Conservation (phyloP, 345 rosid species). For the Dovyalis caffra region DNA sequence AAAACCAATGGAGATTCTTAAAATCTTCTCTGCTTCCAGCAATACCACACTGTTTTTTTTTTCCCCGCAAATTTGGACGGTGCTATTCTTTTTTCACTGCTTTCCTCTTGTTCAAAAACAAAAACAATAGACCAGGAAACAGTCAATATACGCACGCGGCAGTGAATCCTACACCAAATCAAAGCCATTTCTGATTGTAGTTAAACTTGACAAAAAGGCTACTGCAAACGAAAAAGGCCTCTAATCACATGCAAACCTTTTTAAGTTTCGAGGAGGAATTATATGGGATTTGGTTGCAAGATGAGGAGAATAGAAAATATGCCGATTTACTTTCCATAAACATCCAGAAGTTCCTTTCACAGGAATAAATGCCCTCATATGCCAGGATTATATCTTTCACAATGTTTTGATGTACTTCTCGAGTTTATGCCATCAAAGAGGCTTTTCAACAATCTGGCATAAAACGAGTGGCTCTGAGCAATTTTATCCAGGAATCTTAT, state of each 20-base stretch:
- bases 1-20: too few relatives aligned
- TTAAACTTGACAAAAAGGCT: too few relatives aligned
- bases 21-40: not conserved
- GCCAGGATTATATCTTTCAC: not conserved
- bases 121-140: not conserved
- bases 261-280: not conserved
- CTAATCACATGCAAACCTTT: too few relatives aligned
- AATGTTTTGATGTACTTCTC: not conserved
- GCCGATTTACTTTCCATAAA: not conserved
- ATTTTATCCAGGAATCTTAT: not conserved
- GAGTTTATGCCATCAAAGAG: not conserved
- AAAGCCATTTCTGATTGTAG: too few relatives aligned
- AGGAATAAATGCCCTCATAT: not conserved
- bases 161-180: too few relatives aligned
- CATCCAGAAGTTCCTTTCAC: not conserved
- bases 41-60: not conserved
- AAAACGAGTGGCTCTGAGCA: constrained; percentile 1
- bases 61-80: not conserved
- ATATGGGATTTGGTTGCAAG: not conserved
- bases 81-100: not conserved
- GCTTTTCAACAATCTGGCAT: not conserved
- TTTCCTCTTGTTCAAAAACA: not conserved
- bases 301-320: not conserved
- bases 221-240: too few relatives aligned
- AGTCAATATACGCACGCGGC: not conserved